phyloP scores from a whole-genome alignment of 176 grass and related monocot genomes.

The Carex scoparia region DNA sequence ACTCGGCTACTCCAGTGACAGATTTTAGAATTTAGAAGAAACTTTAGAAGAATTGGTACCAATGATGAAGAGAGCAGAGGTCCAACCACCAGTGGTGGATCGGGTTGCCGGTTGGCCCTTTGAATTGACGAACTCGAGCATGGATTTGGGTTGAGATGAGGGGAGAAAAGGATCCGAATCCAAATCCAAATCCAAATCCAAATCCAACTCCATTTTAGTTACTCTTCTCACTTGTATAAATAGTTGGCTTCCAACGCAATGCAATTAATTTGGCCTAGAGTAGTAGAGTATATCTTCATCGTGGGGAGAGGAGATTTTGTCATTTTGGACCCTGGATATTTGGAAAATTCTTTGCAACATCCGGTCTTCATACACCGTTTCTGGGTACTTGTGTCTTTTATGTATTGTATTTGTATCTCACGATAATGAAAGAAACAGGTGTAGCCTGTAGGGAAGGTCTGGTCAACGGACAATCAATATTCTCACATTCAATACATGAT shows the following conservation, averaged over 20 bases:
- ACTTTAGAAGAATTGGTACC: slow-evolving; percentile 25
- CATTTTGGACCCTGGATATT: background rate
- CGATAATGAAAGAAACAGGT: background rate
- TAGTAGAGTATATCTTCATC: background rate
- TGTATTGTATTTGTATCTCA: background rate
- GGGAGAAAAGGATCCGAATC: slow-evolving; percentile 13
- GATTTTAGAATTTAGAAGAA: background rate
- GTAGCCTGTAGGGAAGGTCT: no score
- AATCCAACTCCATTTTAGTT: background rate
- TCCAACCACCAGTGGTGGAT: slow-evolving; percentile 69
- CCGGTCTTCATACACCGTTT: background rate
- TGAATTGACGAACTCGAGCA: slow-evolving; percentile 44
- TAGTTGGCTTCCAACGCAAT: background rate
- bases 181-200: background rate
- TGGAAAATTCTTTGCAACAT: background rate
- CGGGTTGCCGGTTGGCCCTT: slow-evolving; percentile 34
- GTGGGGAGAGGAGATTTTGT: background rate
- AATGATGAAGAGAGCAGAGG: slow-evolving; percentile 61
- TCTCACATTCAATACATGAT: background rate
- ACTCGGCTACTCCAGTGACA: background rate
- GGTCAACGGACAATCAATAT: background rate
- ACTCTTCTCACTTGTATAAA: background rate
- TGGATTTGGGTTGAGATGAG: background rate
- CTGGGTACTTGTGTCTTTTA: background rate
- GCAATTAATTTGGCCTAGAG: background rate